Conservation (phyloP, 345 rosid species). For the Durio zibethinus region DNA sequence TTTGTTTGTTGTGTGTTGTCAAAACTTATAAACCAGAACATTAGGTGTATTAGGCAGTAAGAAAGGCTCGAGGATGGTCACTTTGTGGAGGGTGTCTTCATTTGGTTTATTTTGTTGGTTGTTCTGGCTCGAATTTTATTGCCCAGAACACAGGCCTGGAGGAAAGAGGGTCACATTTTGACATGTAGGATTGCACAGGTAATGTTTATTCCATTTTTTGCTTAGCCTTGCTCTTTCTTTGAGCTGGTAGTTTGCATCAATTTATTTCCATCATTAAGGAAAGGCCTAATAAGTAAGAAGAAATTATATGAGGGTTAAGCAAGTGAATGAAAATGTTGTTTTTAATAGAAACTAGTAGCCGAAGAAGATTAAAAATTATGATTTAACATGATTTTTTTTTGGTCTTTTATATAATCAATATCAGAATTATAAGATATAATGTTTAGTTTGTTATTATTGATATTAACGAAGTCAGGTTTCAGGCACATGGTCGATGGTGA, state of each 20-base stretch:
- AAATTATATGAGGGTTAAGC: too few relatives aligned
- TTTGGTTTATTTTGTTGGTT: slow-evolving; percentile 27
- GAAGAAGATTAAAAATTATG: too few relatives aligned
- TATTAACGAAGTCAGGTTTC: neutral
- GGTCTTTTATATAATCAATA: too few relatives aligned
- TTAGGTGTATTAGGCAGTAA: slow-evolving; percentile 6
- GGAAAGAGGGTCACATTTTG: slow-evolving; percentile 89
- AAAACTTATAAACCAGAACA: slow-evolving; percentile 1
- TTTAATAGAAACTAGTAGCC: too few relatives aligned
- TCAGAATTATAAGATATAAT: too few relatives aligned
- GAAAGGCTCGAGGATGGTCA: slow-evolving; percentile 23
- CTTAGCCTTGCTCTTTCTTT: neutral
- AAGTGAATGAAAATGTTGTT: too few relatives aligned
- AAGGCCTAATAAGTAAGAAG: too few relatives aligned
- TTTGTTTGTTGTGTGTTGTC: slow-evolving; percentile 8
- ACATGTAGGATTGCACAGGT: slow-evolving; percentile 93
- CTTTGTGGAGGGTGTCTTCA: slow-evolving; percentile 18
- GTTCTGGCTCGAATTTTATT: slow-evolving; percentile 31
- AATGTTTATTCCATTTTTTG: neutral
- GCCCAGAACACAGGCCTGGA: slow-evolving; percentile 59
- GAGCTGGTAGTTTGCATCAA: neutral
- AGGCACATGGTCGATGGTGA: too few relatives aligned
- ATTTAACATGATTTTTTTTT: too few relatives aligned
- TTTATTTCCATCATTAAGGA: neutral
- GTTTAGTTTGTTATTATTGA: too few relatives aligned